Evolutionary conservation across 2,329 filamentous ascomycete species (phyloP), one percentile per base, ranked within the genome.

Genomic region (Pseudopyricularia javanii): DNA sequence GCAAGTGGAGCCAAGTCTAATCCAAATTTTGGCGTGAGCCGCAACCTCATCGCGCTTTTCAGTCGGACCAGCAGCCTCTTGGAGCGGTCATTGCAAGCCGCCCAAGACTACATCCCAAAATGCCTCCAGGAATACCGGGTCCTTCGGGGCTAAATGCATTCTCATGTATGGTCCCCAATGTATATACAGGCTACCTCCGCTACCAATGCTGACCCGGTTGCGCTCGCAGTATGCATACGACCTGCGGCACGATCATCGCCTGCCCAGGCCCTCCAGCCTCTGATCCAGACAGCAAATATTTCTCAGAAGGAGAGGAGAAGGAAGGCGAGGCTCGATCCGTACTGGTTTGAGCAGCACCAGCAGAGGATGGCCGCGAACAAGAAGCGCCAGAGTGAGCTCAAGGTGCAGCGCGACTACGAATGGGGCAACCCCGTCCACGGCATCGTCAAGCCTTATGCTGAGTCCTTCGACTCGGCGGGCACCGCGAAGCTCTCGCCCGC

Each of bases 311-410:
- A 86, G 59, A 79, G 79, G 69, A 82, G 82, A 65, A 77, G 79
- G 55, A 75, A 79, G 57, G 79, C 78, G 55, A 82, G 85, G 64
- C 79, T 81, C 63, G 89, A 97, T 61, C 90, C 90, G 1, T 96
- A 94, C 65, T 76, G 84, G 55, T 80, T 86, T 68, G 85, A 85
- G 3, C 88, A 94, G 68, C 83, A 88, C 32, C 80, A 86, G 62
- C 88, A 90, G 65, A 84, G 88, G 56, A 95, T 91, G 68, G 82
- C 85, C 11, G 88, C 86, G 59, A 95, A 95, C 64, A 66, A 91
- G 47, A 79, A 85, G 62, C 82, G 88, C 51, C 88, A 85, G 62
- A 75, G 80, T 56, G 81, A 82, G 57, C 77, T 97, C 53, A 68
- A 80, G 55, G 71, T 80, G 57, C 74, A 83, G 63, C 82, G 88